phyloP scores from a whole-genome alignment of 2,329 filamentous ascomycete genomes.

The Diplocarpon mali region DNA sequence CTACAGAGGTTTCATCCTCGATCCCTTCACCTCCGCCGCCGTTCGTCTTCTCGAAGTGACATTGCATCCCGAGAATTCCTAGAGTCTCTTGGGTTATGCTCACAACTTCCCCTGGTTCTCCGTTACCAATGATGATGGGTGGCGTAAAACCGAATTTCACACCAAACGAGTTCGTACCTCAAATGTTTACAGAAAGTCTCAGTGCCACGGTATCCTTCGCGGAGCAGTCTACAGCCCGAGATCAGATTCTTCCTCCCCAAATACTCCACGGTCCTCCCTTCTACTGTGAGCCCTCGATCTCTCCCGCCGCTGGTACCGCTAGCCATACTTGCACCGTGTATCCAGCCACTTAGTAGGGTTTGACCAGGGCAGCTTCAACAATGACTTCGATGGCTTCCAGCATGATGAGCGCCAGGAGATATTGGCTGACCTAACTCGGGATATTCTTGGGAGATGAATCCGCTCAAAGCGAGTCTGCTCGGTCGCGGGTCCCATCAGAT shows the following conservation, averaged over 20 bases:
- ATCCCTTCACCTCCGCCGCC: too few species aligned
- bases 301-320: slow-evolving; percentile 47
- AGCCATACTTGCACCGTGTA: slow-evolving; percentile 46
- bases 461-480: slow-evolving; percentile 36
- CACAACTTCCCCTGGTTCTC: slow-evolving; percentile 40
- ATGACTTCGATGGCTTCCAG: slow-evolving; percentile 53
- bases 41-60: too few species aligned
- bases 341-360: slow-evolving; percentile 36
- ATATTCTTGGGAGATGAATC: slow-evolving; percentile 40
- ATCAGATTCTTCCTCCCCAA: slow-evolving; percentile 36
- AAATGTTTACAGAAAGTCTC: slow-evolving; percentile 47
- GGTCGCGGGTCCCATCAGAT: slow-evolving; percentile 41
- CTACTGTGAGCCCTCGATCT: slow-evolving; percentile 46
- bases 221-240: slow-evolving; percentile 33
- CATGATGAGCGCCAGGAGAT: slow-evolving; percentile 47
- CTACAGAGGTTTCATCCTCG: neutral
- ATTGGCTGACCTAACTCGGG: slow-evolving; percentile 53
- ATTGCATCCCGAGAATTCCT: slow-evolving; percentile 1
- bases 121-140: slow-evolving; percentile 41
- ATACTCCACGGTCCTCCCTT: slow-evolving; percentile 46
- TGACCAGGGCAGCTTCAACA: slow-evolving; percentile 39
- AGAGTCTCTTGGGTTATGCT: slow-evolving; percentile 47
- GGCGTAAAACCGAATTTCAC: slow-evolving; percentile 49
- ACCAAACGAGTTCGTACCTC: slow-evolving; percentile 41
- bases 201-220: slow-evolving; percentile 37